Conservation (phyloP, 139 green algal genomes). For the Bryopsis sp. region DNA sequence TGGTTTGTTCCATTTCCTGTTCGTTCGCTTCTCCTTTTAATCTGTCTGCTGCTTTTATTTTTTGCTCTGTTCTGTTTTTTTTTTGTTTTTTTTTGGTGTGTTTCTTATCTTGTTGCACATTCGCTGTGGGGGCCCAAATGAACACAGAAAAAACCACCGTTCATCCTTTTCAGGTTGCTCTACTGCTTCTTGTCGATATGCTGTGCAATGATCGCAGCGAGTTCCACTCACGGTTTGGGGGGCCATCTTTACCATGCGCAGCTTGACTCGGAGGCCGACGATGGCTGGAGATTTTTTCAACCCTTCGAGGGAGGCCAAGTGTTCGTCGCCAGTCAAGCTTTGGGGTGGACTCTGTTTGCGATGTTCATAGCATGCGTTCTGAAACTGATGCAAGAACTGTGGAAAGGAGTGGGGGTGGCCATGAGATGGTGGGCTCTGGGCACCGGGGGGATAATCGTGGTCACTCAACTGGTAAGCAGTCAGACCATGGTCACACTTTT, state of each 20-base stretch:
- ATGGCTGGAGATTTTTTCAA: constrained; percentile 71
- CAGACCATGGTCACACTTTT: too few species aligned
- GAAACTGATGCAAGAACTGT: constrained; percentile 43
- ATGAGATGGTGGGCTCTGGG: constrained; percentile 49
- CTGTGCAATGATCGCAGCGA: constrained; percentile 55
- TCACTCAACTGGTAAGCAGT: constrained; percentile 44
- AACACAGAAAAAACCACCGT: neutral
- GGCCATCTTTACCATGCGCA: constrained; percentile 45
- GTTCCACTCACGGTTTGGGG: constrained; percentile 65
- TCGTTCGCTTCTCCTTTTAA: too few species aligned
- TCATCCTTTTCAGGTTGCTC: constrained; percentile 33
- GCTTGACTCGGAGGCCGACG: neutral
- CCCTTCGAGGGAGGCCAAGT: constrained; percentile 59
- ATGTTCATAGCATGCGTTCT: constrained; percentile 29
- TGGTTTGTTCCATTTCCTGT: too few species aligned
- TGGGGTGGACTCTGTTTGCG: constrained; percentile 69
- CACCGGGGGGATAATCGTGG: constrained; percentile 45
- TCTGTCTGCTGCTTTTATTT: too few species aligned
- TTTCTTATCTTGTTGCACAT: too few species aligned
- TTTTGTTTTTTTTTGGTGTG: too few species aligned
- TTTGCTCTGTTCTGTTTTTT: too few species aligned
- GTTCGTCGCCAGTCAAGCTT: constrained; percentile 68
- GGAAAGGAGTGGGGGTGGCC: constrained; percentile 43
- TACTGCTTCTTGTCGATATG: constrained; percentile 59
- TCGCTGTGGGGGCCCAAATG: too few species aligned